Evolutionary conservation across 441 rosid genomes (phyloP).

Genomic region (Raphanus hybrid): DNA sequence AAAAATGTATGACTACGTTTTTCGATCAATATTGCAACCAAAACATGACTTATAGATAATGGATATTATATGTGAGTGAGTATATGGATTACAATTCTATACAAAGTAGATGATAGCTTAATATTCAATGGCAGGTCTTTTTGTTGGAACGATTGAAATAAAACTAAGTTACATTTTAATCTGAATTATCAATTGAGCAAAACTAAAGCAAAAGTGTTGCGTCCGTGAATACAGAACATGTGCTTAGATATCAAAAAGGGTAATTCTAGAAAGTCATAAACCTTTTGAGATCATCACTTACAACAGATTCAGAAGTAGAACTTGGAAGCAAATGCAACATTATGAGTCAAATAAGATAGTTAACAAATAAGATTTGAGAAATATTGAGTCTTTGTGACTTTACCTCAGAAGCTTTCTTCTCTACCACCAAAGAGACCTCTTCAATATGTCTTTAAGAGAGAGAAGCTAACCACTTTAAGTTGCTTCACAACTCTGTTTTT

Average conservation of each 20-base stretch:
- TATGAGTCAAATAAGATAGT: background rate
- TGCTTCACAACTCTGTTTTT: background rate
- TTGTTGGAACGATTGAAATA: background rate
- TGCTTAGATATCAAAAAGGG: slow-evolving; percentile 8
- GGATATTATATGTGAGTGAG: background rate
- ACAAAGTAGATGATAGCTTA: background rate
- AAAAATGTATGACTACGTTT: background rate
- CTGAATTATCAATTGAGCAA: background rate
- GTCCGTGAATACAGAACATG: background rate
- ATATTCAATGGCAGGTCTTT: background rate
- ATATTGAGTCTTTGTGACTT: background rate
- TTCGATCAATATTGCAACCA: background rate
- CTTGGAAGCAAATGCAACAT: slow-evolving; percentile 12
- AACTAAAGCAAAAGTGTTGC: background rate
- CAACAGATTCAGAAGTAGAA: background rate
- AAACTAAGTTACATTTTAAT: background rate
- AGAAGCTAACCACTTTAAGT: background rate
- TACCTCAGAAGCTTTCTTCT: background rate
- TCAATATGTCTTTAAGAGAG: background rate
- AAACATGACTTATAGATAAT: background rate
- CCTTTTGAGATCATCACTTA: slow-evolving; percentile 14
- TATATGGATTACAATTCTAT: background rate
- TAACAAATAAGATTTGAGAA: background rate
- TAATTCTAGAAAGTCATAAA: slow-evolving; percentile 7
- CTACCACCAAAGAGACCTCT: background rate